Evolutionary conservation across 495 filamentous ascomycete genomes (phyloP), one percentile per base, ranked within the genome.

Genomic region (Penicillium manginii): DNA sequence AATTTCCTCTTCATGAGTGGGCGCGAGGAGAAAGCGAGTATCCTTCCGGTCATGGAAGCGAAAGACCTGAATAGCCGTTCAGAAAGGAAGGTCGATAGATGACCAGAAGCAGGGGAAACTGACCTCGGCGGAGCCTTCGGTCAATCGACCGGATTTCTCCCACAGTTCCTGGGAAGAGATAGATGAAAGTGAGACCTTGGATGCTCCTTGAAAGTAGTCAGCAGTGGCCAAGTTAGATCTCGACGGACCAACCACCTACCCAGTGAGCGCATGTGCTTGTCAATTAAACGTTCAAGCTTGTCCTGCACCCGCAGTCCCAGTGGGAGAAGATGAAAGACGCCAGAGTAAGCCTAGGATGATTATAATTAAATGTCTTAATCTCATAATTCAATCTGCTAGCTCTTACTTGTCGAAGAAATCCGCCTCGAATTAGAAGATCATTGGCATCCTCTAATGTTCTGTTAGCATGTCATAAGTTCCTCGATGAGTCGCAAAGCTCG

Each of bases 1-100:
- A 55, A 98, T 92, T 67, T 98, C 94, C 70, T 98, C 94, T 65
- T 98, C 94, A 61, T 98, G 96, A 0, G 94, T 98, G 2, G 94
- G 94, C 3, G 94, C 88, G 17, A 98, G 82, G 23, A 98, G 73
- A 55, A 88, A 91, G 17, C 83, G 81, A 14, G 84, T 77, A 22
- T 89, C 85, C 72, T 88, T 94, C 39, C 93, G 83, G 69, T 97
- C 93, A 21, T 82, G 77, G 46, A 98, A 83, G 37, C 81, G 83
- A 68, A 98, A 96, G 18, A 97, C 78, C 88, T 96, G 32, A 3
- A n/a, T 7, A 15, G 45, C 18, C 19, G 14, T 17, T 50, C 18
- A 59, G 39, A 10, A 48, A 31, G 18, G 40, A 19, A 47, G 18
- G 3, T 26, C 45, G 2, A 4, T 1, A 9, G 12, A 15, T 7